A percentile compares a stretch with the other conserved stretches of the same genome.
phyloP scores from a whole-genome alignment of 352 stramenopile species.

The Globisporangium takayamanum region DNA sequence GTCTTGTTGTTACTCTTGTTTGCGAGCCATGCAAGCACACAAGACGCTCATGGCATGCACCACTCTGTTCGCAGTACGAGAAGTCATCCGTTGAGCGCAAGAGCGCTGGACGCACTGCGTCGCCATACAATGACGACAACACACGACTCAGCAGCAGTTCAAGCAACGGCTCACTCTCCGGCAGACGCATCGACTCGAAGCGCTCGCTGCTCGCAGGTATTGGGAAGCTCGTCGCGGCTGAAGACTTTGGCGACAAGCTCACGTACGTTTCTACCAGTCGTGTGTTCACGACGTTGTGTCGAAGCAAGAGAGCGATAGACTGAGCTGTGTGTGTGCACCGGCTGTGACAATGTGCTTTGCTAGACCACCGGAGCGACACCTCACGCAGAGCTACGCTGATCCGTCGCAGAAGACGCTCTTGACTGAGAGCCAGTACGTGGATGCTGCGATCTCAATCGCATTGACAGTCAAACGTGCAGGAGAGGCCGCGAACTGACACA shows the following conservation, averaged over 20 bases:
- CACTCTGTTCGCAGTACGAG: slow-evolving; percentile 19
- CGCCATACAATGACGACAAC: slow-evolving; percentile 11
- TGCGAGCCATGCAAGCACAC: neutral
- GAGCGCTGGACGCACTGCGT: slow-evolving; percentile 1
- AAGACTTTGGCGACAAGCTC: slow-evolving; percentile 36
- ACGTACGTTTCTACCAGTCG: slow-evolving; percentile 19
- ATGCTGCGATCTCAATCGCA: neutral
- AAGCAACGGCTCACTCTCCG: slow-evolving; percentile 28
- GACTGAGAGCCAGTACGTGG: slow-evolving; percentile 59
- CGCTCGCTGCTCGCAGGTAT: slow-evolving; percentile 72
- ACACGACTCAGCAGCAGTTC: slow-evolving; percentile 15
- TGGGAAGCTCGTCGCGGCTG: slow-evolving; percentile 56
- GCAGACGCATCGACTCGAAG: slow-evolving; percentile 39
- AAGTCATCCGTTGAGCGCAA: slow-evolving; percentile 11
- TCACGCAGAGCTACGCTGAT: slow-evolving; percentile 48
- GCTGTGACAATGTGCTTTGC: neutral
- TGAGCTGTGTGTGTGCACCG: neutral
- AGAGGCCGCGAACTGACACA: neutral
- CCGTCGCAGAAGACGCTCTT: slow-evolving; percentile 51
- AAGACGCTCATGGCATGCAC: neutral
- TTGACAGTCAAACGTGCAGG: neutral
- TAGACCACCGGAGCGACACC: slow-evolving; percentile 34
- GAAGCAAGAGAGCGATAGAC: neutral
- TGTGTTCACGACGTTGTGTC: neutral
- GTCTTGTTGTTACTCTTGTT: neutral